Conservation (phyloP, 768 basidiomycete species). For the Tremella fuciformis region DNA sequence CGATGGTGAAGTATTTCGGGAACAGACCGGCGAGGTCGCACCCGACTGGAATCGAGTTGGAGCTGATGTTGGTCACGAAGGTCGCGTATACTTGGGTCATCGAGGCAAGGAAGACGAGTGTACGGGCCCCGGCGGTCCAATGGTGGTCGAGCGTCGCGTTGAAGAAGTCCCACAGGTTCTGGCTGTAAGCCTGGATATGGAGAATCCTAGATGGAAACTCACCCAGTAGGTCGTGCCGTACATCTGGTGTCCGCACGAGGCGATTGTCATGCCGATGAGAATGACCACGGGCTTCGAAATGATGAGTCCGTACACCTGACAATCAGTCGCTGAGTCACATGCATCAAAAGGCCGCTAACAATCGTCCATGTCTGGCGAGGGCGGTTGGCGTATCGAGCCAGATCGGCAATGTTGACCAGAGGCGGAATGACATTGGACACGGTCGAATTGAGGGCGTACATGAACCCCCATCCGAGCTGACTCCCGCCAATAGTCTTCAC, state of each 20-base stretch:
- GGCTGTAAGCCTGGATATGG: no score
- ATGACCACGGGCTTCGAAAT: conserved; percentile 17
- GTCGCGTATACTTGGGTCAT: conserved; percentile 11
- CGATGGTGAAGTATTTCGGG: conserved; percentile 18
- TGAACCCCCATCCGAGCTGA: conserved; percentile 18
- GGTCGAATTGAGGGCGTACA: conserved; percentile 12
- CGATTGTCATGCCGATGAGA: conserved; percentile 16
- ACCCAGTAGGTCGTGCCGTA: conserved; percentile 17
- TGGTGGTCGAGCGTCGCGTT: conserved; percentile 16
- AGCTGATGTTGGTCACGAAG: conserved; percentile 17
- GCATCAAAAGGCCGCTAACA: background rate
- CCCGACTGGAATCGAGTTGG: conserved; percentile 18
- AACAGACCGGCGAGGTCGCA: conserved; percentile 15
- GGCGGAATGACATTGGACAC: conserved; percentile 13
- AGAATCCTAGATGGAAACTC: background rate
- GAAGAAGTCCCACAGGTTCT: conserved; percentile 21
- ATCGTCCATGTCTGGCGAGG: conserved; percentile 17
- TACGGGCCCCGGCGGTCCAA: conserved; percentile 15
- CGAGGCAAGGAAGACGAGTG: conserved; percentile 7
- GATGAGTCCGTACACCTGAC: conserved; percentile 8
- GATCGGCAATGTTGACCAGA: conserved; percentile 19
- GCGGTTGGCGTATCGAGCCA: conserved; percentile 15
- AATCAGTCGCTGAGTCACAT: background rate
- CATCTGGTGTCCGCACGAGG: conserved; percentile 11
- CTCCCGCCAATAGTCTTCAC: conserved; percentile 6